Conservation (phyloP, 192 early-diverging fungal species). For the Ambispora gerdemannii region DNA sequence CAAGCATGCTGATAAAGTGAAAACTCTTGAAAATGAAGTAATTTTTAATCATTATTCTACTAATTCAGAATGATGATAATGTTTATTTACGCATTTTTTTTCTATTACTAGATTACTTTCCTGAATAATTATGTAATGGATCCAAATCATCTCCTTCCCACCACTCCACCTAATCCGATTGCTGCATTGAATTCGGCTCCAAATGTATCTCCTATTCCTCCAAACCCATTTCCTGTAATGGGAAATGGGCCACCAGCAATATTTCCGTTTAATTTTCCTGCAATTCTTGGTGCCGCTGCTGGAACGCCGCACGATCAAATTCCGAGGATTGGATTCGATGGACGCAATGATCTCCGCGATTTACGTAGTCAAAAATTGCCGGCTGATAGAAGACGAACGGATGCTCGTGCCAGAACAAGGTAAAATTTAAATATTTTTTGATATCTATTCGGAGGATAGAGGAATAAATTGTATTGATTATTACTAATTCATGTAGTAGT, state of each 20-base stretch:
- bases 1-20: slow-evolving; percentile 81
- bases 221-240: slow-evolving; percentile 31
- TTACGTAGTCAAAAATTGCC: background rate
- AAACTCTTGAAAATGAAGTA: slow-evolving; percentile 58
- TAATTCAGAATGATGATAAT: background rate
- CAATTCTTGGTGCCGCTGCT: slow-evolving; percentile 40
- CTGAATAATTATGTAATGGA: slow-evolving; percentile 91
- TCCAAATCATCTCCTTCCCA: slow-evolving; percentile 68
- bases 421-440: slow-evolving; percentile 18
- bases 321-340: slow-evolving; percentile 58
- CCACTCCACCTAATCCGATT: slow-evolving; percentile 38
- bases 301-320: slow-evolving; percentile 57
- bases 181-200: slow-evolving; percentile 33
- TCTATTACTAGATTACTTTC: slow-evolving; percentile 47
- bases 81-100: background rate
- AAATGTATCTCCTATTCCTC: slow-evolving; percentile 28
- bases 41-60: background rate
- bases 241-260: slow-evolving; percentile 36
- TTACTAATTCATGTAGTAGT: background rate
- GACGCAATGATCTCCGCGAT: slow-evolving; percentile 1
- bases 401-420: slow-evolving; percentile 32
- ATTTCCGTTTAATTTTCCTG: slow-evolving; percentile 36
- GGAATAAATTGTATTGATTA: background rate
- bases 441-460: background rate
- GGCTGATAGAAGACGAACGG: slow-evolving; percentile 16